Evolutionary conservation across 371 early-diverging fungal genomes (phyloP), one percentile per base, ranked within the genome.

Genomic region (Gilbertella persicaria): DNA sequence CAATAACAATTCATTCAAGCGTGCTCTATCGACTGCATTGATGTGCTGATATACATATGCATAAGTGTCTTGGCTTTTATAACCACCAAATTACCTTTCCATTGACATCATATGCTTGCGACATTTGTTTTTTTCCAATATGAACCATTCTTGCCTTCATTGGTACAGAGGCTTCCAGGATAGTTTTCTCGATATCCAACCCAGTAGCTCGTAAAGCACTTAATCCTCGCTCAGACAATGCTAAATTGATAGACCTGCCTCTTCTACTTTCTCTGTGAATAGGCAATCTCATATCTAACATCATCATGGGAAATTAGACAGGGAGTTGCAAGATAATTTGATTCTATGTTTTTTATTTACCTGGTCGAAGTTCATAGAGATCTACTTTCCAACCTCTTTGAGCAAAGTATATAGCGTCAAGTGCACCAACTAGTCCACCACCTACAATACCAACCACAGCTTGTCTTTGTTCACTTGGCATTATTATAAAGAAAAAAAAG

Each of bases 141-240:
- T 98, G 98, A 26, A 98, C 85, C 95, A 96, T 94, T 39, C 97
- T 80, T 1, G 94, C 96, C 35, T 80, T 83, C 97, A 98, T 96
- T 2, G 97, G 98, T 8, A 97, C 83, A 25, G 87, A 84, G 2
- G 80, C 78, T 17, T 80, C 67, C 53, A 92, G 55, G 38, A 95
- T 85, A 4, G 68, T 66, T 14, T 81, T 64, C 21, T 89, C 90
- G 13, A 94, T 57, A 5, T 60, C 80, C 8, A 87, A 72, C 0
- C 87, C 87, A 19, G 88, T 85, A 8, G 71, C 82, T 55, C 83
- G 67, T 56, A 98, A 72, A 13, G 95, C 95, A 12, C 88, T 81
- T 29, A 97, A 64, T 0, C 97, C 98, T 50, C 98, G 87, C 51
- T 79, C 82, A 0, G 95, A 95, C 3, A 98, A 78, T 2, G 98